These are phyloP conservation scores for Tillandsia leiboldiana DNA, from an alignment of 176 grass and related monocot species.

Conservation along the genomic window DNA sequence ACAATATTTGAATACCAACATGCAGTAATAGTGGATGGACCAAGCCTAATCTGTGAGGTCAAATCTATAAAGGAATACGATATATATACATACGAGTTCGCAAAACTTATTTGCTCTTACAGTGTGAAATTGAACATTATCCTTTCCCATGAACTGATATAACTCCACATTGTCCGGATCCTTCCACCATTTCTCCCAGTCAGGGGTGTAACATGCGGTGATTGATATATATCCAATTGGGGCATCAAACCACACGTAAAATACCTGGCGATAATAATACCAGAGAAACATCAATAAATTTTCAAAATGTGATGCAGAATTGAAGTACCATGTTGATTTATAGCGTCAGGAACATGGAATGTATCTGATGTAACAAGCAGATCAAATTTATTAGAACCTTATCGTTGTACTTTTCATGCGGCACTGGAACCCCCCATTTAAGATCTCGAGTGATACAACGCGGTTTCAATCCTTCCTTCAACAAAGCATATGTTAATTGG, in stretches of 20 bases:
- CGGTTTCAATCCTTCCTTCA: slow-evolving; percentile 88
- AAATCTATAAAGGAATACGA: neutral
- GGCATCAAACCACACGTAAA: slow-evolving; percentile 99
- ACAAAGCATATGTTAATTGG: slow-evolving; percentile 92
- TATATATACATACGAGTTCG: neutral
- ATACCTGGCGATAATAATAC: slow-evolving; percentile 41
- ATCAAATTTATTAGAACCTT: slow-evolving; percentile 41
- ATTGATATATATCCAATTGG: slow-evolving; percentile 96
- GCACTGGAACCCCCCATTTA: slow-evolving; percentile 97
- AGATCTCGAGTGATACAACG: slow-evolving; percentile 97
- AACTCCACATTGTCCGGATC: slow-evolving; percentile 85
- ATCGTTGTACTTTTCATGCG: slow-evolving; percentile 86
- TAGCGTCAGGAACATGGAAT: neutral
- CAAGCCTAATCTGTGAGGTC: neutral
- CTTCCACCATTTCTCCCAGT: slow-evolving; percentile 99
- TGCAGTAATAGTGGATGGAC: too few species aligned
- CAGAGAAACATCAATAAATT: slow-evolving; percentile 1
- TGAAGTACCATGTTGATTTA: neutral
- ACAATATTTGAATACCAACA: too few species aligned
- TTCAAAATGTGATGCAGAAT: too few species aligned
- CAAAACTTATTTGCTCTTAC: slow-evolving; percentile 29
- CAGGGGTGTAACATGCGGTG: slow-evolving; percentile 85
- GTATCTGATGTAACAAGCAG: neutral
- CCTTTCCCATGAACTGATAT: slow-evolving; percentile 99
- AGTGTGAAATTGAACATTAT: slow-evolving; percentile 99